Evolutionary conservation across 2,329 filamentous ascomycete genomes (phyloP).

Genomic region (Cladophialophora chaetospira): DNA sequence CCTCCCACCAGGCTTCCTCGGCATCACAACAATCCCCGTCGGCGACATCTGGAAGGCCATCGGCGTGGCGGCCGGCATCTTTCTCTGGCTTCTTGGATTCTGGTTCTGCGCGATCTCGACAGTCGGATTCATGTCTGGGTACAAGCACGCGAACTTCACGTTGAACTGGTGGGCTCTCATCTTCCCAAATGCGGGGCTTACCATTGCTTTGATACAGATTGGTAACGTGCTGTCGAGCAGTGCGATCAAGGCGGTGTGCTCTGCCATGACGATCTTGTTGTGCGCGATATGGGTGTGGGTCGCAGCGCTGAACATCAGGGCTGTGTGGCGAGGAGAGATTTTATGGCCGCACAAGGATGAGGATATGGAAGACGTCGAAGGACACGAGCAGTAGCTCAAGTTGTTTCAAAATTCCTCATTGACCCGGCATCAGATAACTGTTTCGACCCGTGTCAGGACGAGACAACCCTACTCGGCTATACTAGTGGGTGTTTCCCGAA

Average conservation of each 20-base stretch:
- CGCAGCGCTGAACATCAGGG: constrained; percentile 51
- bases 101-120: constrained; percentile 21
- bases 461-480: too few relatives aligned
- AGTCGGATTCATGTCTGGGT: constrained; percentile 1
- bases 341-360: constrained; percentile 64
- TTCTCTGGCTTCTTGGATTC: constrained; percentile 20
- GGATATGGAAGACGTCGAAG: constrained; percentile 39
- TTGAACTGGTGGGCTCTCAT: constrained; percentile 65
- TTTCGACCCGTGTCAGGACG: too few relatives aligned
- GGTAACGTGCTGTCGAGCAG: constrained; percentile 55
- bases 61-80: constrained; percentile 6
- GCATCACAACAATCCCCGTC: constrained; percentile 4
- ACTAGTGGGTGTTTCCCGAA: too few relatives aligned
- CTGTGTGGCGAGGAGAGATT: constrained; percentile 54
- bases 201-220: constrained; percentile 59
- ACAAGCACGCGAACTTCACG: constrained; percentile 40
- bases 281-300: constrained; percentile 57
- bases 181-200: constrained; percentile 66
- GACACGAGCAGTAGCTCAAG: background rate
- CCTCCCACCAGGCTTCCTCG: constrained; percentile 14
- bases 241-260: constrained; percentile 55
- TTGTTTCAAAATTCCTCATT: too few relatives aligned
- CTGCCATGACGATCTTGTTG: constrained; percentile 51
- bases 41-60: constrained; percentile 6
- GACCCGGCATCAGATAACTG: too few relatives aligned